Evolutionary conservation across 495 filamentous ascomycete genomes (phyloP).

Genomic region (Penicillium dipodomyicola): DNA sequence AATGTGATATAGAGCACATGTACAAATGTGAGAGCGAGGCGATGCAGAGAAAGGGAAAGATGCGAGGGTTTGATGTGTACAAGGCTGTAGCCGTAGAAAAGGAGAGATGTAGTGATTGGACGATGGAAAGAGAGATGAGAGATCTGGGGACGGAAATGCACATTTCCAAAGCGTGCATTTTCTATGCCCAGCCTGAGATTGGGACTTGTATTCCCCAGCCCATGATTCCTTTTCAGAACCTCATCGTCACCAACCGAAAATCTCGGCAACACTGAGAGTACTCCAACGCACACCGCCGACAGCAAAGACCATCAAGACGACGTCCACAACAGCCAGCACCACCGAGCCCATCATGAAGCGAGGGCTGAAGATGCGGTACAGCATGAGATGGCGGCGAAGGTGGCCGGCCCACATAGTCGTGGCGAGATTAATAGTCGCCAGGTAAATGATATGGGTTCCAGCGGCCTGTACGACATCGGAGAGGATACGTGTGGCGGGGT

Average conservation of each 20-base stretch:
- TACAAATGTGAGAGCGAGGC: neutral
- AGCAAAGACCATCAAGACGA: conserved; percentile 65
- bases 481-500: conserved; percentile 53
- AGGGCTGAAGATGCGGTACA: conserved; percentile 93
- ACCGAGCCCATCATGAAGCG: conserved; percentile 81
- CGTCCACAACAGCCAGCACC: conserved; percentile 71
- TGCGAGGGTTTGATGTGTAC: neutral
- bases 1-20: neutral
- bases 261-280: conserved; percentile 71
- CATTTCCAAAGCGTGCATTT: neutral
- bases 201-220: neutral
- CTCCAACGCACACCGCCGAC: conserved; percentile 71
- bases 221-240: neutral
- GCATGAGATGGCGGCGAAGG: conserved; percentile 88
- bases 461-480: conserved; percentile 66
- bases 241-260: conserved; percentile 71
- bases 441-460: conserved; percentile 72
- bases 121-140: neutral
- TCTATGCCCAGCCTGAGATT: neutral
- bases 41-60: neutral
- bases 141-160: neutral
- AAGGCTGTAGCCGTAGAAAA: neutral
- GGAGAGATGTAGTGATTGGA: neutral
- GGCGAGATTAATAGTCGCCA: conserved; percentile 74
- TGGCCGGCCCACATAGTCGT: conserved; percentile 86